Evolutionary conservation across 768 basidiomycete species (phyloP).

Genomic region (Stropharia rugosoannulata): DNA sequence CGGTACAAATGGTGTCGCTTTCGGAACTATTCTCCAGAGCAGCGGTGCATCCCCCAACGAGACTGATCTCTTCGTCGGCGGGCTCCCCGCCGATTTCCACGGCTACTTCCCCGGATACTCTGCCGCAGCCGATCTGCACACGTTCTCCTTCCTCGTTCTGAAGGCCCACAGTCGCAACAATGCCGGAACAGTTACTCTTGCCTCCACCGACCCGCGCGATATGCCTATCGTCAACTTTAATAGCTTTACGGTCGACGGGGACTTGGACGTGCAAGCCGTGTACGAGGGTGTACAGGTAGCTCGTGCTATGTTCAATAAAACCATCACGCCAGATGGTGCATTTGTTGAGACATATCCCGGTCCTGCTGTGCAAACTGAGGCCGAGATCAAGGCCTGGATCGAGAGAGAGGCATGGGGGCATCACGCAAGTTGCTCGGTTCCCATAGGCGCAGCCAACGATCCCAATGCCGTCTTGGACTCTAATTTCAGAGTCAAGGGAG

Average conservation of each 20-base stretch:
- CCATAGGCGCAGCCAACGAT: neutral
- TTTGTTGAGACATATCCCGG: neutral
- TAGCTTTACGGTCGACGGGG: neutral
- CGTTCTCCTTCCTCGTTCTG: neutral
- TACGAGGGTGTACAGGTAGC: constrained; percentile 1
- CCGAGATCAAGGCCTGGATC: constrained; percentile 4
- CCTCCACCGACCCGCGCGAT: constrained; percentile 1
- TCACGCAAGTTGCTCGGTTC: constrained; percentile 2
- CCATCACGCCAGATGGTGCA: neutral
- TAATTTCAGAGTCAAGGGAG: neutral
- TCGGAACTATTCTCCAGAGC: neutral
- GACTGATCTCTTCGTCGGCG: neutral
- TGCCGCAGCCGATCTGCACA: neutral
- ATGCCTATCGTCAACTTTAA: neutral
- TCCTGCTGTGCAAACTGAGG: neutral
- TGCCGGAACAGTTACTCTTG: neutral
- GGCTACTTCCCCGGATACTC: constrained; percentile 1
- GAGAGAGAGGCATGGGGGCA: constrained; percentile 1
- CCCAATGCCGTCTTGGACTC: neutral
- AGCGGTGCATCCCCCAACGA: neutral
- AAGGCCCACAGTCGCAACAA: constrained; percentile 3
- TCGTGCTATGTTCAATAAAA: neutral
- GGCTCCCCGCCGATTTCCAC: neutral
- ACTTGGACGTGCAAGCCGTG: neutral
- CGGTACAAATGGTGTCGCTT: neutral